Percentiles rank a stretch among this genome's conserved stretches.
Conservation (phyloP, 345 rosid species). For the Eutrema heterophyllum region DNA sequence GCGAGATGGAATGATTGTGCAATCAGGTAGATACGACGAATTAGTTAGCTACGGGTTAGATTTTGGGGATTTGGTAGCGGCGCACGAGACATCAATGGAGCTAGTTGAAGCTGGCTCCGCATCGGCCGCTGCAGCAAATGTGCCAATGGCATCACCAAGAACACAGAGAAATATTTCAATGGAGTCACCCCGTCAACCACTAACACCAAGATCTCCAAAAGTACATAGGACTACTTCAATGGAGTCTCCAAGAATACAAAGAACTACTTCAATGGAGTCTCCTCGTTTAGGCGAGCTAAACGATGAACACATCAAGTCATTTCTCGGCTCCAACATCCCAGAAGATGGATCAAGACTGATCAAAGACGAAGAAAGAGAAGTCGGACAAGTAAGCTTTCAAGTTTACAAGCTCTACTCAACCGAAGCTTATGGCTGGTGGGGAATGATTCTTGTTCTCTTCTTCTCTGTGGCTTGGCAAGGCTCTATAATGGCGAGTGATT, state of each 20-base stretch:
- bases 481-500: slow-evolving; percentile 82
- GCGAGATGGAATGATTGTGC: slow-evolving; percentile 92
- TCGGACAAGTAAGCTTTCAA: slow-evolving; percentile 64
- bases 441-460: slow-evolving; percentile 47
- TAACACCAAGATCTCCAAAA: slow-evolving; percentile 30
- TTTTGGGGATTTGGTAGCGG: slow-evolving; percentile 71
- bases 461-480: slow-evolving; percentile 79
- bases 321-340: slow-evolving; percentile 42
- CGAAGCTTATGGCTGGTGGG: slow-evolving; percentile 99
- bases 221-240: slow-evolving; percentile 25
- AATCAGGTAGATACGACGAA: slow-evolving; percentile 73
- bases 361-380: slow-evolving; percentile 87
- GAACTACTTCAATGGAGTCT: slow-evolving; percentile 29
- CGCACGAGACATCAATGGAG: slow-evolving; percentile 88
- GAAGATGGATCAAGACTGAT: slow-evolving; percentile 68
- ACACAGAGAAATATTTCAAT: slow-evolving; percentile 21
- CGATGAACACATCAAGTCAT: slow-evolving; percentile 36
- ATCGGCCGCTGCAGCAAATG: slow-evolving; percentile 16
- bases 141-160: slow-evolving; percentile 33
- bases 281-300: slow-evolving; percentile 42
- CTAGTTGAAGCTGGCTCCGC: slow-evolving; percentile 56
- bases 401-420: slow-evolving; percentile 80
- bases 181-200: slow-evolving; percentile 15
- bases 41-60: slow-evolving; percentile 55
- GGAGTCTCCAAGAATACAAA: slow-evolving; percentile 22